Conservation (phyloP, 345 rosid species). For the Murraya koenigii region DNA sequence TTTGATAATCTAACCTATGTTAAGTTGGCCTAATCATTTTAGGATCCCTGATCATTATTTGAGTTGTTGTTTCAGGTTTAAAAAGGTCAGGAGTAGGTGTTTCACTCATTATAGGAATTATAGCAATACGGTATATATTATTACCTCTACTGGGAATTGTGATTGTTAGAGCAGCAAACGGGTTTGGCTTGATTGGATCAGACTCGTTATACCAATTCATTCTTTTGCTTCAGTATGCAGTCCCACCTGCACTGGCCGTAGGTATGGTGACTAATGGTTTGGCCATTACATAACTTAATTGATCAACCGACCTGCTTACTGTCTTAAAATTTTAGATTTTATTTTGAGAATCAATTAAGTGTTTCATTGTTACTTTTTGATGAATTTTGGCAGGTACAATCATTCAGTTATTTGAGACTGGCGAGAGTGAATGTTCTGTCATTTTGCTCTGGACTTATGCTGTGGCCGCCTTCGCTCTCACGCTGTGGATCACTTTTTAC, state of each 20-base stretch:
- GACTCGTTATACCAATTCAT: conserved; percentile 43
- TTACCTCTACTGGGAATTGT: conserved; percentile 38
- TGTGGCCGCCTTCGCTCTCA: conserved; percentile 23
- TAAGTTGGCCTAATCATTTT: not conserved
- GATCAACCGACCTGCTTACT: not conserved
- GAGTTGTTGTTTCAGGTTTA: conserved; percentile 28
- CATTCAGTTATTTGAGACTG: conserved; percentile 28
- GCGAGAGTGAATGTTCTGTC: conserved; percentile 38
- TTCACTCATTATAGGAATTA: conserved; percentile 27
- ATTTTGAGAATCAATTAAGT: not conserved
- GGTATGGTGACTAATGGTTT: conserved; percentile 23
- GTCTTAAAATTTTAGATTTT: not conserved
- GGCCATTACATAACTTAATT: not conserved
- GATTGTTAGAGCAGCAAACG: conserved; percentile 31
- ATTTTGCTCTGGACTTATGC: conserved; percentile 39
- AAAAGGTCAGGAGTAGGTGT: conserved; percentile 29
- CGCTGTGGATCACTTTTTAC: not conserved
- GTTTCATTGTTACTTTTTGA: not conserved
- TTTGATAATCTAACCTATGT: not conserved
- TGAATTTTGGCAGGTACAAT: conserved; percentile 30
- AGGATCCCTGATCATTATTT: not conserved
- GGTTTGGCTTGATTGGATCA: conserved; percentile 26
- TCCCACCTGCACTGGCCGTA: conserved; percentile 47
- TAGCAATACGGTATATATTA: conserved; percentile 29
- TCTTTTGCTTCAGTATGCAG: conserved; percentile 48